Percentiles rank a stretch among this genome's conserved stretches.
These are phyloP conservation scores for Circinella minor DNA, from an alignment of 371 early-diverging fungal species.

Conservation along the genomic window DNA sequence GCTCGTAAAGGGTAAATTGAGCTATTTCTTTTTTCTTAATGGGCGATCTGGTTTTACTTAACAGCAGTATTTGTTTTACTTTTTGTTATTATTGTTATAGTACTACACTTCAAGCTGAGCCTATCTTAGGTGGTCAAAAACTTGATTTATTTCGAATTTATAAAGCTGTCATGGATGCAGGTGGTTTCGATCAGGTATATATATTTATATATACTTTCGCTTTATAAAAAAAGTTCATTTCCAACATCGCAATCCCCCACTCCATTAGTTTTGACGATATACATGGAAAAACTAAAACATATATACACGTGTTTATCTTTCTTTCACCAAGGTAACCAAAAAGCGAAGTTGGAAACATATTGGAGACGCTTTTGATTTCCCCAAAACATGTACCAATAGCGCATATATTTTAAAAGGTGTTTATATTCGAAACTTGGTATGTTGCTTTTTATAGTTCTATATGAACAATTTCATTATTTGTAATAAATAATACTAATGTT, in stretches of 20 bases:
- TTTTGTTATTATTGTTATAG: slow-evolving; percentile 30
- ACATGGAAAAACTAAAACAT: no score
- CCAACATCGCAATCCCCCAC: no score
- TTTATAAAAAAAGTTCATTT: no score
- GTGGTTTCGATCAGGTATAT: slow-evolving; percentile 70
- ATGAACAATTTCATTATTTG: neutral
- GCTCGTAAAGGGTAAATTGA: slow-evolving; percentile 65
- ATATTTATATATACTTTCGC: neutral
- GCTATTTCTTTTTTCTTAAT: neutral
- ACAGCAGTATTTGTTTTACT: neutral
- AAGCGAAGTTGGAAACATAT: slow-evolving; percentile 85
- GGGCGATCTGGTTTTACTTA: no score
- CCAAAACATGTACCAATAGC: slow-evolving; percentile 83
- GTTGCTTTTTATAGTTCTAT: neutral
- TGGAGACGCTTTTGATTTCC: slow-evolving; percentile 76
- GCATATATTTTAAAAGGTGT: slow-evolving; percentile 80
- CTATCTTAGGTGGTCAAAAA: slow-evolving; percentile 73
- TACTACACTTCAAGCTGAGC: slow-evolving; percentile 67
- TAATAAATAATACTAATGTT: no score
- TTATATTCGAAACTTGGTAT: slow-evolving; percentile 71
- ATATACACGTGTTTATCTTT: neutral
- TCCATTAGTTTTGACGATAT: no score
- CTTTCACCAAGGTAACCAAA: slow-evolving; percentile 59
- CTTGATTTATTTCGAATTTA: slow-evolving; percentile 70
- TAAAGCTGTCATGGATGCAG: slow-evolving; percentile 63